phyloP scores from a whole-genome alignment of 805 yeast genomes.

The Saccharomycopsis guyanensis region DNA sequence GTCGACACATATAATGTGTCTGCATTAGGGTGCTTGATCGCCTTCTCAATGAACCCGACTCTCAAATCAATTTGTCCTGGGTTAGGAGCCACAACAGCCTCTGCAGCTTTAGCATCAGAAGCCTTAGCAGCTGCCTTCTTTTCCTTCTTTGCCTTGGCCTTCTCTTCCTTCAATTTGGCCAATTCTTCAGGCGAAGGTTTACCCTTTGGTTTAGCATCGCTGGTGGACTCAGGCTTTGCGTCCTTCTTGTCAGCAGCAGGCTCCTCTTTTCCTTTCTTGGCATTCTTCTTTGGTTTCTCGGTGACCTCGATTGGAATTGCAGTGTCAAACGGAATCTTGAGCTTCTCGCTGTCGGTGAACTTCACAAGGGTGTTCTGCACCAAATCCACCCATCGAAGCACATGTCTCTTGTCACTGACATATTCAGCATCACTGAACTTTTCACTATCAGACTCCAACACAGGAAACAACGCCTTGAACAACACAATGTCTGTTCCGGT shows the following conservation, averaged over 20 bases:
- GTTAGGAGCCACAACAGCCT: constrained; percentile 48
- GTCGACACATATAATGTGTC: constrained; percentile 95
- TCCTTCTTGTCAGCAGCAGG: constrained; percentile 22
- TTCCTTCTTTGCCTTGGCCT: constrained; percentile 29
- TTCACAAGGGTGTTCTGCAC: constrained; percentile 59
- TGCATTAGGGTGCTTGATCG: constrained; percentile 95
- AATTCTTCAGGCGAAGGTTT: constrained; percentile 26
- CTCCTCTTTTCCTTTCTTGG: constrained; percentile 23
- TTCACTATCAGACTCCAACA: constrained; percentile 32
- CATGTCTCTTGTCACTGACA: constrained; percentile 60
- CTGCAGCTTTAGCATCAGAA: constrained; percentile 31
- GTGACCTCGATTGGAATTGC: constrained; percentile 71
- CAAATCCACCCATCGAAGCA: constrained; percentile 88
- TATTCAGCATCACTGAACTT: constrained; percentile 42
- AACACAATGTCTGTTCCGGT: constrained; percentile 65
- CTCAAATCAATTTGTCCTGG: constrained; percentile 88
- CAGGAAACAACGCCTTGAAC: constrained; percentile 57
- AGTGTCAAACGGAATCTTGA: constrained; percentile 50
- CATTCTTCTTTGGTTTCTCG: constrained; percentile 42
- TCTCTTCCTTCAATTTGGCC: constrained; percentile 28
- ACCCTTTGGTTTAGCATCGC: constrained; percentile 22
- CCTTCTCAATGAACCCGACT: constrained; percentile 95
- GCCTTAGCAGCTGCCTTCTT: constrained; percentile 48
- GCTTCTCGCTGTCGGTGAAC: constrained; percentile 39
- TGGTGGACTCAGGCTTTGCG: constrained; percentile 25